Conservation (phyloP, 1,284 basidiomycete species). For the Pseudozyma pruni region DNA sequence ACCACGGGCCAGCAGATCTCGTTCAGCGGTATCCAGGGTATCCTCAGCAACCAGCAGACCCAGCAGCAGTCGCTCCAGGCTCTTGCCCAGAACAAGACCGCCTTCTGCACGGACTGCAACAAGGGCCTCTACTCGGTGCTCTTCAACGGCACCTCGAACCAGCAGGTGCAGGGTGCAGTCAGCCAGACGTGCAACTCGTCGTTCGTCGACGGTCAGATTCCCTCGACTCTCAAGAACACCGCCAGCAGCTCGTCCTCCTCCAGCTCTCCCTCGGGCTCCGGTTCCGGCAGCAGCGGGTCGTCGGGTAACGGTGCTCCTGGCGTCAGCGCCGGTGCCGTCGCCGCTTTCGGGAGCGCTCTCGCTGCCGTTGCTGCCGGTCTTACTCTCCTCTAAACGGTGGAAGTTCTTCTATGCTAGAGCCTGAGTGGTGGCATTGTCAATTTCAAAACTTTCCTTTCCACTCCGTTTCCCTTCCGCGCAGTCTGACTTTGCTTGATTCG, state of each 20-base stretch:
- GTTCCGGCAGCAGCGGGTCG: conserved; percentile 2
- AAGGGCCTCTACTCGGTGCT: conserved; percentile 33
- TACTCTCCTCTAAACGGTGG: conserved; percentile 26
- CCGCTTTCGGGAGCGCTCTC: conserved; percentile 15
- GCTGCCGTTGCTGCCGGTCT: conserved; percentile 36
- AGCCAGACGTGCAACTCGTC: conserved; percentile 21
- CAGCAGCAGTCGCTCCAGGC: conserved; percentile 22
- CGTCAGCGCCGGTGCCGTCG: conserved; percentile 8
- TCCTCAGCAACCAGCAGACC: conserved; percentile 14
- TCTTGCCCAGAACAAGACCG: conserved; percentile 29
- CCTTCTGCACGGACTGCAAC: conserved; percentile 48
- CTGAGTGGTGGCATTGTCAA: no score
- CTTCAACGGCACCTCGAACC: conserved; percentile 29
- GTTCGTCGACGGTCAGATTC: conserved; percentile 35
- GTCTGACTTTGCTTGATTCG: no score
- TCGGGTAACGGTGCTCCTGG: conserved; percentile 5
- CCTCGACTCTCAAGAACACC: conserved; percentile 28
- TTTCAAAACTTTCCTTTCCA: no score
- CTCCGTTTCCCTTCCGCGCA: no score
- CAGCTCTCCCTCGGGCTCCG: no score
- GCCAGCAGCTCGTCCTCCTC: conserved; percentile 8
- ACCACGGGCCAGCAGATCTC: conserved; percentile 15
- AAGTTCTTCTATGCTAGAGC: no score
- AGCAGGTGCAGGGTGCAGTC: conserved; percentile 17
- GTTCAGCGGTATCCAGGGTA: conserved; percentile 14